Evolutionary conservation across 257 asterid genomes (phyloP).

Genomic region (Plectranthus barbatus): DNA sequence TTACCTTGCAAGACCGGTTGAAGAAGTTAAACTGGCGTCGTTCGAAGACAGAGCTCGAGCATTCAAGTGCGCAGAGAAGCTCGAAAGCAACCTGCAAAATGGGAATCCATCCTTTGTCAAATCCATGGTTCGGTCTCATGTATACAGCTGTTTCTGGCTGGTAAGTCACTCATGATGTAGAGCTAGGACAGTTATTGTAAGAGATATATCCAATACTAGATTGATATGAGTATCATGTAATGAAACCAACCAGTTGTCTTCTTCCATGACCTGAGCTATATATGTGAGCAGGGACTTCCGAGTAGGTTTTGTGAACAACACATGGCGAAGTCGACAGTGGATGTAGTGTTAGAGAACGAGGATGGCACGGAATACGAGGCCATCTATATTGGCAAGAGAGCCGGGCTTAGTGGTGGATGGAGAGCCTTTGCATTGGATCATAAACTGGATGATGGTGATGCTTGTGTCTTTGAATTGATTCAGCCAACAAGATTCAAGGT

Average conservation of each 20-base stretch:
- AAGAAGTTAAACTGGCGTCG: constrained; percentile 67
- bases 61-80: constrained; percentile 51
- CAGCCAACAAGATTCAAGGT: constrained; percentile 83
- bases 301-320: constrained; percentile 46
- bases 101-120: constrained; percentile 63
- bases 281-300: constrained; percentile 64
- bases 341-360: constrained; percentile 54
- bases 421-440: constrained; percentile 86
- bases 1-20: constrained; percentile 75
- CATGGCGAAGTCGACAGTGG: constrained; percentile 51
- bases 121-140: constrained; percentile 88
- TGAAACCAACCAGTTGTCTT: too few relatives aligned
- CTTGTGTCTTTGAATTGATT: constrained; percentile 62
- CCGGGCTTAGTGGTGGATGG: constrained; percentile 94
- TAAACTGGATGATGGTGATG: constrained; percentile 88
- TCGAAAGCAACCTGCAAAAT: constrained; percentile 47
- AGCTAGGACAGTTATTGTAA: too few relatives aligned
- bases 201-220: too few relatives aligned
- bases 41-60: constrained; percentile 54
- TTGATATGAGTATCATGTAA: too few relatives aligned
- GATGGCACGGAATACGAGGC: constrained; percentile 53
- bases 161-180: constrained; percentile 41
- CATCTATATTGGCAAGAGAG: constrained; percentile 54
- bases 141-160: constrained; percentile 95
- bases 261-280: neutral